These are phyloP conservation scores for Fusarium sp. DNA, from an alignment of 2,329 filamentous ascomycete genomes.

Conservation along the genomic window DNA sequence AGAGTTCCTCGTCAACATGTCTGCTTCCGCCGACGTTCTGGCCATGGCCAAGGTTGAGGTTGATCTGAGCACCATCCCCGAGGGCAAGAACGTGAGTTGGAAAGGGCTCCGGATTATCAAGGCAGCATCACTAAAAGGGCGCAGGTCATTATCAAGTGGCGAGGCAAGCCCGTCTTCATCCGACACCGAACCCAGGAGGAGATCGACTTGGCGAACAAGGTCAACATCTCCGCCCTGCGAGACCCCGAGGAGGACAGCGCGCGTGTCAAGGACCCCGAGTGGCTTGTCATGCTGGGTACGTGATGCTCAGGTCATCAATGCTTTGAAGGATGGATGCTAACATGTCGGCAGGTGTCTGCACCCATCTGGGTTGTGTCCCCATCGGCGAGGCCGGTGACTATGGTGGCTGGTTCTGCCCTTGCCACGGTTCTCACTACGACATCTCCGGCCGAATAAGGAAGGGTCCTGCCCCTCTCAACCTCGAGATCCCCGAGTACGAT, in stretches of 20 bases:
- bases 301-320: slow-evolving; percentile 6
- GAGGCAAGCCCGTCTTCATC: slow-evolving; percentile 99
- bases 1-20: slow-evolving; percentile 99
- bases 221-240: slow-evolving; percentile 84
- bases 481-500: slow-evolving; percentile 92
- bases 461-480: slow-evolving; percentile 96
- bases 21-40: slow-evolving; percentile 96
- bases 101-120: slow-evolving; percentile 3
- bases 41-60: slow-evolving; percentile 99
- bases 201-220: slow-evolving; percentile 93
- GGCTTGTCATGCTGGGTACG: slow-evolving; percentile 97
- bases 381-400: slow-evolving; percentile 99
- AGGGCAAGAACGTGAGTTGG: slow-evolving; percentile 95
- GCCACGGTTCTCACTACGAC: slow-evolving; percentile 99
- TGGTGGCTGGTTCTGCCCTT: slow-evolving; percentile 99
- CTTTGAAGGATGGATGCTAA: slow-evolving; percentile 20
- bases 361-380: slow-evolving; percentile 98
- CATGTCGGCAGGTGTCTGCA: slow-evolving; percentile 83
- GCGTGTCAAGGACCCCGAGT: slow-evolving; percentile 98
- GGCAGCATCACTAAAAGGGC: slow-evolving; percentile 10
- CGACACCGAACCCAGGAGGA: slow-evolving; percentile 94
- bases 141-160: slow-evolving; percentile 99
- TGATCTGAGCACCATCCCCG: slow-evolving; percentile 89
- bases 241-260: slow-evolving; percentile 92
- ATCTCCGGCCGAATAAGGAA: slow-evolving; percentile 98